A percentile compares a stretch with the other conserved stretches of the same genome.
Evolutionary conservation across 2,329 filamentous ascomycete species (phyloP).

Genomic region (Pseudogymnoascus sp.): DNA sequence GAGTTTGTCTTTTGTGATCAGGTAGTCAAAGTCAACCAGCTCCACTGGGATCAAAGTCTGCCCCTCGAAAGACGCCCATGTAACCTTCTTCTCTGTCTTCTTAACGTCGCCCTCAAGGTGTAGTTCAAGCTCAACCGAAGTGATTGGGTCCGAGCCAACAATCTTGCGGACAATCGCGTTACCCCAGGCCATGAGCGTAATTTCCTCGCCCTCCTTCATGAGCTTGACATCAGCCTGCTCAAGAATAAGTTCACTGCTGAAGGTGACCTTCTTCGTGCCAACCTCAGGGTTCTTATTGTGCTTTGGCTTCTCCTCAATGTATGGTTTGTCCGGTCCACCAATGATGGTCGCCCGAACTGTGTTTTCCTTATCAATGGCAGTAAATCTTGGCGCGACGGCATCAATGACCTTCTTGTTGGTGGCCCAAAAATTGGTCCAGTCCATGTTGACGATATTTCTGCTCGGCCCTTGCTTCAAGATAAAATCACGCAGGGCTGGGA

Average conservation of each 20-base stretch:
- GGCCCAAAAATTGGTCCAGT: constrained; percentile 68
- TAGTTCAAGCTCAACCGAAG: constrained; percentile 71
- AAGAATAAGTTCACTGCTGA: constrained; percentile 67
- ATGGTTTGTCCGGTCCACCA: constrained; percentile 56
- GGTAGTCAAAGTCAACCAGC: constrained; percentile 89
- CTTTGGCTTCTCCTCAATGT: constrained; percentile 71
- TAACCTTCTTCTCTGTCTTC: constrained; percentile 93
- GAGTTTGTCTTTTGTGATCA: constrained; percentile 91
- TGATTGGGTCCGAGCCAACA: constrained; percentile 53
- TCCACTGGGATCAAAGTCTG: constrained; percentile 76
- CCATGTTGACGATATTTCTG: constrained; percentile 77
- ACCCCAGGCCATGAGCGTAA: constrained; percentile 96
- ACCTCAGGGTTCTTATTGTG: constrained; percentile 84
- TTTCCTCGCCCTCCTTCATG: constrained; percentile 80
- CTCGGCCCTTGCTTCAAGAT: constrained; percentile 79
- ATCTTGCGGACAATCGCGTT: constrained; percentile 74
- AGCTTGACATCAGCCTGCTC: constrained; percentile 81
- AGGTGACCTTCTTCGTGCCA: constrained; percentile 79
- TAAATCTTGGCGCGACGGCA: constrained; percentile 65
- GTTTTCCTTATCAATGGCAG: constrained; percentile 62
- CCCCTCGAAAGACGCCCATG: constrained; percentile 73
- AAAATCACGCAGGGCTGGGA: constrained; percentile 73
- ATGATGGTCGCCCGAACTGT: constrained; percentile 64
- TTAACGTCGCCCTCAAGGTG: constrained; percentile 91
- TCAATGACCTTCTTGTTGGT: constrained; percentile 51